Percentiles rank a stretch among this genome's conserved stretches.
Conservation (phyloP, 192 early-diverging fungal genomes). For the Backusella liffmaniae region DNA sequence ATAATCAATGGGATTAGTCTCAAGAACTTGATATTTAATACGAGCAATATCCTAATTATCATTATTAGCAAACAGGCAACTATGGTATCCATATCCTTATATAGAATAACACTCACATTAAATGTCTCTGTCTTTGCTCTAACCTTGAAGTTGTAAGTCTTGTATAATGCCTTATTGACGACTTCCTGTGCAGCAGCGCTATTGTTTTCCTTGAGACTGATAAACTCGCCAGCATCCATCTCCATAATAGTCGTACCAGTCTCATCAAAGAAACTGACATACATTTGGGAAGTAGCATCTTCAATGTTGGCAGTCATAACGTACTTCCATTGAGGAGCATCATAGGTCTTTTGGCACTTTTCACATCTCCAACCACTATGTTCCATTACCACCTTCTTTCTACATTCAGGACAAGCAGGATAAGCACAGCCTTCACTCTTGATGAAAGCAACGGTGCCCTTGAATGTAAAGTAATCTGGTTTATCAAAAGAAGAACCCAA, state of each 20-base stretch:
- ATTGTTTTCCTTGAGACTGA: conserved; percentile 47
- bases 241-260: conserved; percentile 66
- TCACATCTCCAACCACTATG: conserved; percentile 84
- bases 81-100: neutral
- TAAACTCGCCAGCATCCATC: conserved; percentile 66
- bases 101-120: conserved; percentile 53
- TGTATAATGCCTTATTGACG: conserved; percentile 65
- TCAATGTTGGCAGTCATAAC: conserved; percentile 66
- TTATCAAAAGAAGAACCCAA: conserved; percentile 16
- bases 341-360: conserved; percentile 74
- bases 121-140: conserved; percentile 82
- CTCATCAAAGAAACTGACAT: conserved; percentile 89
- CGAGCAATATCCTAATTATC: conserved; percentile 48
- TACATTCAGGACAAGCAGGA: conserved; percentile 87
- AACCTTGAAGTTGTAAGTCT: conserved; percentile 70
- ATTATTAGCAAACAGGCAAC: conserved; percentile 1
- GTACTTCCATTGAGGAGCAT: conserved; percentile 74
- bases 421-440: conserved; percentile 71
- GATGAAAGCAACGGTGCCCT: conserved; percentile 75
- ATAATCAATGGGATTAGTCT: conserved; percentile 55
- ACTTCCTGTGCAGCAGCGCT: conserved; percentile 23
- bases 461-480: conserved; percentile 72
- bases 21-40: conserved; percentile 48
- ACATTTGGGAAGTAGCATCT: conserved; percentile 80
- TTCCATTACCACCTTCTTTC: conserved; percentile 85